phyloP scores from a whole-genome alignment of 2,329 filamentous ascomycete genomes.

The Cytospora piceae region DNA sequence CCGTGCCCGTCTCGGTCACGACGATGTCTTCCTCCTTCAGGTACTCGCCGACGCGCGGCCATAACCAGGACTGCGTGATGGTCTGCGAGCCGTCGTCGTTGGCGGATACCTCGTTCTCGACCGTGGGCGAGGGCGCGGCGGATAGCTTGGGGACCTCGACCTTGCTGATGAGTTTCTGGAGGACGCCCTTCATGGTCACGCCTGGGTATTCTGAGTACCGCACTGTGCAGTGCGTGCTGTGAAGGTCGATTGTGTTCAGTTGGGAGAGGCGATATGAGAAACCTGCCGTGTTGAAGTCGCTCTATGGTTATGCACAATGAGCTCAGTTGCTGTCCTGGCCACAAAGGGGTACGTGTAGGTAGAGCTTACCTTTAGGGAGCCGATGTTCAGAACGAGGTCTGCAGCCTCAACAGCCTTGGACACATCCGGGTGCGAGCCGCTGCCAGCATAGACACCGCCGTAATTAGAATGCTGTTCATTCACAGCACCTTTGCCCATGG shows the following conservation, averaged over 20 bases:
- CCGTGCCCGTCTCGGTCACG: conserved; percentile 84
- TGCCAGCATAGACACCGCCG: conserved; percentile 84
- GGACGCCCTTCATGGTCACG: conserved; percentile 76
- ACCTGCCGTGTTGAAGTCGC: conserved; percentile 81
- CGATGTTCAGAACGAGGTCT: conserved; percentile 73
- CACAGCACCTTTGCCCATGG: conserved; percentile 86
- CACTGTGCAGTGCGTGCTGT: conserved; percentile 73
- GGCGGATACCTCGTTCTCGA: conserved; percentile 53
- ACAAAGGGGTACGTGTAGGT: no score
- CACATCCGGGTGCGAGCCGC: conserved; percentile 69
- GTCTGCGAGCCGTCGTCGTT: conserved; percentile 44
- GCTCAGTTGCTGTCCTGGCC: neutral
- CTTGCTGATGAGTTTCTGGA: conserved; percentile 69
- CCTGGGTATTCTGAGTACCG: conserved; percentile 79
- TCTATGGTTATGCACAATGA: conserved; percentile 46
- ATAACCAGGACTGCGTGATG: conserved; percentile 76
- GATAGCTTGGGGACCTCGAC: conserved; percentile 63
- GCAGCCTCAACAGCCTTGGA: conserved; percentile 67
- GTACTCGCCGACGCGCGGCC: conserved; percentile 76
- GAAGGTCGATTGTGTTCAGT: conserved; percentile 79
- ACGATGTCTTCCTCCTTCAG: conserved; percentile 74
- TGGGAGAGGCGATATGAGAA: conserved; percentile 81
- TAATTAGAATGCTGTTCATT: conserved; percentile 77
- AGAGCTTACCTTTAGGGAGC: conserved; percentile 57
- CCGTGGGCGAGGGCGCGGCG: conserved; percentile 55